phyloP scores from a whole-genome alignment of 1,139 yeast species.

The Sugiyamaella neomexicana region DNA sequence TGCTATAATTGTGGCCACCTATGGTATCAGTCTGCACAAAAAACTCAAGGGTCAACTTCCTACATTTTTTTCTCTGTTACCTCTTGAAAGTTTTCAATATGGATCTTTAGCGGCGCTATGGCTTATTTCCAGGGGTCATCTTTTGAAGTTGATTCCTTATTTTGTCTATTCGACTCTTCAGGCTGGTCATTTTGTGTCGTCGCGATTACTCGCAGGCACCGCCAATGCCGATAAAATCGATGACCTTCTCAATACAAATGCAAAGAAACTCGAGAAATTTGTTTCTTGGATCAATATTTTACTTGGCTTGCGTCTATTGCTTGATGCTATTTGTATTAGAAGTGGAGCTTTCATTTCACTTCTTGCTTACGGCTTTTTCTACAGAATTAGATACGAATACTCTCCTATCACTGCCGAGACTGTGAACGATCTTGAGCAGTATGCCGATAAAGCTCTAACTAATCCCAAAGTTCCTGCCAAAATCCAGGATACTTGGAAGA shows the following conservation, averaged over 20 bases:
- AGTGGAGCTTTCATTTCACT: constrained; percentile 66
- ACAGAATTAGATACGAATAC: constrained; percentile 73
- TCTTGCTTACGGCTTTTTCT: constrained; percentile 57
- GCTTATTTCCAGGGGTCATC: constrained; percentile 52
- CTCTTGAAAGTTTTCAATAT: constrained; percentile 70
- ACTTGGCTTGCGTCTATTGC: constrained; percentile 47
- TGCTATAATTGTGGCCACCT: constrained; percentile 66
- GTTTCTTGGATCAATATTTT: constrained; percentile 68
- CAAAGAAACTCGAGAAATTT: constrained; percentile 60
- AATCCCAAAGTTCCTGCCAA: constrained; percentile 56
- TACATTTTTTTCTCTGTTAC: constrained; percentile 41
- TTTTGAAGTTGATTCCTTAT: constrained; percentile 63
- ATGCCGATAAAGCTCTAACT: constrained; percentile 60
- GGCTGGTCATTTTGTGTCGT: constrained; percentile 59
- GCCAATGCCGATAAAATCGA: constrained; percentile 46
- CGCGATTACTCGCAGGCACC: constrained; percentile 60
- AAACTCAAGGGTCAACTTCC: constrained; percentile 39
- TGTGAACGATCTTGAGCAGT: constrained; percentile 60
- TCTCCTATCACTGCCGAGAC: constrained; percentile 67
- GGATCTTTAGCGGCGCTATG: constrained; percentile 54
- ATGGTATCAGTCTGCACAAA: constrained; percentile 70
- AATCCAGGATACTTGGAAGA: constrained; percentile 55
- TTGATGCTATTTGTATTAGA: constrained; percentile 61
- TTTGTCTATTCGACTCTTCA: constrained; percentile 67
- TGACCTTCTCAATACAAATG: constrained; percentile 52